phyloP scores from a whole-genome alignment of 2,329 filamentous ascomycete genomes.

The Davidsoniella australis region DNA sequence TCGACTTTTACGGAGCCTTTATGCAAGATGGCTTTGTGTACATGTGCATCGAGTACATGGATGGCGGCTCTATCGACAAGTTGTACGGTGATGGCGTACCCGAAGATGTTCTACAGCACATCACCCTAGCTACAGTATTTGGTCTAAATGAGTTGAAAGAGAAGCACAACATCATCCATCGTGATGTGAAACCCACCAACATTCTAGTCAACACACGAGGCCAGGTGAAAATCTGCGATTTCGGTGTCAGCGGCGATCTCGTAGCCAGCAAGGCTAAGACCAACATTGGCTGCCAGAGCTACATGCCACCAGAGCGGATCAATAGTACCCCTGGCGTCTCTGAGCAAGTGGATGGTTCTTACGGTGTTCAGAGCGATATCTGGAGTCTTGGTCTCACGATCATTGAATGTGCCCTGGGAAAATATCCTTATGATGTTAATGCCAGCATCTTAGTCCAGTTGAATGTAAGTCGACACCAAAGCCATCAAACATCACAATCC shows the following conservation, averaged over 20 bases:
- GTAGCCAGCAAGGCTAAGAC: conserved; percentile 97
- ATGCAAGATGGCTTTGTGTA: conserved; percentile 98
- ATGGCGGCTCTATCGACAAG: conserved; percentile 94
- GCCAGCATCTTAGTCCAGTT: conserved; percentile 97
- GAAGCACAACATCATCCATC: conserved; percentile 97
- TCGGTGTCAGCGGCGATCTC: conserved; percentile 89
- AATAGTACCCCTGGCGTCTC: conserved; percentile 41
- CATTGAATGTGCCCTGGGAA: conserved; percentile 87
- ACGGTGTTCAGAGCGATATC: conserved; percentile 94
- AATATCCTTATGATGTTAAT: conserved; percentile 94
- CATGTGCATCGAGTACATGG: conserved; percentile 99
- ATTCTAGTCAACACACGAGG: conserved; percentile 81
- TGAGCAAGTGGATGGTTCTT: conserved; percentile 52
- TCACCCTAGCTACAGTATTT: conserved; percentile 76
- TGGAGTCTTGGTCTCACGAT: conserved; percentile 92
- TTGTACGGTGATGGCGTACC: conserved; percentile 82
- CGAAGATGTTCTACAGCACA: conserved; percentile 74
- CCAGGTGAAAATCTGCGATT: conserved; percentile 96
- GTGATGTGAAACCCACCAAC: conserved; percentile 98
- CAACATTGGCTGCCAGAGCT: conserved; percentile 97
- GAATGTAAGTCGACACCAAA: conserved; percentile 48
- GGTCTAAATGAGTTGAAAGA: conserved; percentile 89
- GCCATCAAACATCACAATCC: too few relatives aligned
- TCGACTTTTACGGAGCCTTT: conserved; percentile 97
- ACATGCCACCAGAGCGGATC: conserved; percentile 96